A percentile compares a stretch with the other conserved stretches of the same genome.
Conservation (phyloP, 768 basidiomycete species). For the Grammothele lineata region DNA sequence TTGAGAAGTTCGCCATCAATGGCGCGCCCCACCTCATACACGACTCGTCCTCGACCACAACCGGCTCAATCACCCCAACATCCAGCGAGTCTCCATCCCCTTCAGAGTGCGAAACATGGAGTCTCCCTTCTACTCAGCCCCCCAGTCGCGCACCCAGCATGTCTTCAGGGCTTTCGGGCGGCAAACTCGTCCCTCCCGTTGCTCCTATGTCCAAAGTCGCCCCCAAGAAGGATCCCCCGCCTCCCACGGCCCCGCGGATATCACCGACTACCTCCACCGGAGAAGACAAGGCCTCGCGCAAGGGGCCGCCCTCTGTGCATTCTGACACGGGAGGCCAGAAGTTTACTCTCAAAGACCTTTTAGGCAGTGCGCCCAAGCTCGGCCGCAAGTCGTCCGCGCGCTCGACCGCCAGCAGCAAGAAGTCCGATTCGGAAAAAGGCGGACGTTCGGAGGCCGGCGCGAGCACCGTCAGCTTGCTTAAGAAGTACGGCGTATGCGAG, state of each 20-base stretch:
- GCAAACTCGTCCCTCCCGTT: conserved; percentile 25
- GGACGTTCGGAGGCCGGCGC: conserved; percentile 45
- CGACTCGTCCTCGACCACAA: conserved; percentile 34
- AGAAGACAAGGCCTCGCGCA: conserved; percentile 9
- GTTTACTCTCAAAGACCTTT: conserved; percentile 81
- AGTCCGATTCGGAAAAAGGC: conserved; percentile 61
- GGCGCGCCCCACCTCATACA: conserved; percentile 21
- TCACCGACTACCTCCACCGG: conserved; percentile 21
- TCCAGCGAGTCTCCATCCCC: conserved; percentile 44
- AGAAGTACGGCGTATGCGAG: conserved; percentile 97
- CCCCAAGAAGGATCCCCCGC: conserved; percentile 18
- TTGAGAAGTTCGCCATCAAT: conserved; percentile 13
- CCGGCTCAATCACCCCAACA: conserved; percentile 35
- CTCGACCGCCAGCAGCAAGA: conserved; percentile 58
- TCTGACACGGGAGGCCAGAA: conserved; percentile 61
- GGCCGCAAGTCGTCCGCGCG: conserved; percentile 66
- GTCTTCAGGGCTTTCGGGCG: conserved; percentile 38
- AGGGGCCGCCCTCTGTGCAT: conserved; percentile 25
- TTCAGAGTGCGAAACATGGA: conserved; percentile 57
- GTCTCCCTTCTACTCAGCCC: conserved; percentile 57
- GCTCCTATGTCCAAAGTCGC: conserved; percentile 15
- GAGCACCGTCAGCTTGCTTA: conserved; percentile 54
- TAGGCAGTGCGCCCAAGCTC: conserved; percentile 62
- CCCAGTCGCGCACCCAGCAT: conserved; percentile 51
- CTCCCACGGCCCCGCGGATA: conserved; percentile 23